Percentiles rank a stretch among this genome's conserved stretches.
These are phyloP conservation scores for Candida loeiensis DNA, from an alignment of 805 yeast species.

Conservation along the genomic window DNA sequence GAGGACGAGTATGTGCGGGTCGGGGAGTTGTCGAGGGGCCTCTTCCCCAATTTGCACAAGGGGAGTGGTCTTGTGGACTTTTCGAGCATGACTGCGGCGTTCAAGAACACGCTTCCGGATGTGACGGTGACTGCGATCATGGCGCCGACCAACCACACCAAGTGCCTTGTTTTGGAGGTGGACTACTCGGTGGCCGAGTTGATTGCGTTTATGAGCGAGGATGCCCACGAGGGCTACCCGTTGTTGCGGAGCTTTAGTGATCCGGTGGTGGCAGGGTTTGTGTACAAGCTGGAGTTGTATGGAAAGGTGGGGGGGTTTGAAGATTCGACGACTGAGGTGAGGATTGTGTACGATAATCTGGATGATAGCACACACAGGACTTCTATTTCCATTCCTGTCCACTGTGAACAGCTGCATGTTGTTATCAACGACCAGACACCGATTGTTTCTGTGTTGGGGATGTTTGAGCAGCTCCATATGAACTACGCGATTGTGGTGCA, in stretches of 20 bases:
- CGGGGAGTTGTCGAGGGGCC: neutral
- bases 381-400: neutral
- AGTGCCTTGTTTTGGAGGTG: slow-evolving; percentile 25
- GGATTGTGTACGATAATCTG: slow-evolving; percentile 6
- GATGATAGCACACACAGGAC: neutral
- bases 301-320: slow-evolving; percentile 4
- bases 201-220: slow-evolving; percentile 23
- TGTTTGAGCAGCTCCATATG: slow-evolving; percentile 36
- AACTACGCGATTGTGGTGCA: slow-evolving; percentile 32
- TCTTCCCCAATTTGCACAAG: slow-evolving; percentile 29
- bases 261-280: slow-evolving; percentile 34
- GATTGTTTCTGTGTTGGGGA: slow-evolving; percentile 29
- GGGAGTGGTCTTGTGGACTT: slow-evolving; percentile 38
- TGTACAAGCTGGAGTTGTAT: slow-evolving; percentile 27
- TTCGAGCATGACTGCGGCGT: slow-evolving; percentile 24
- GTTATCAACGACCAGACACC: slow-evolving; percentile 31
- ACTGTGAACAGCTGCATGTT: slow-evolving; percentile 21
- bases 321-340: slow-evolving; percentile 11
- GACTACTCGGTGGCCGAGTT: slow-evolving; percentile 22
- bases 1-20: neutral
- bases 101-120: slow-evolving; percentile 34
- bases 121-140: slow-evolving; percentile 24
- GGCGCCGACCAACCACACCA: slow-evolving; percentile 28
- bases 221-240: slow-evolving; percentile 43
- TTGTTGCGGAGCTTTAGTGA: slow-evolving; percentile 22